phyloP scores from a whole-genome alignment of 495 filamentous ascomycete species.

The Neurospora tetraspora region DNA sequence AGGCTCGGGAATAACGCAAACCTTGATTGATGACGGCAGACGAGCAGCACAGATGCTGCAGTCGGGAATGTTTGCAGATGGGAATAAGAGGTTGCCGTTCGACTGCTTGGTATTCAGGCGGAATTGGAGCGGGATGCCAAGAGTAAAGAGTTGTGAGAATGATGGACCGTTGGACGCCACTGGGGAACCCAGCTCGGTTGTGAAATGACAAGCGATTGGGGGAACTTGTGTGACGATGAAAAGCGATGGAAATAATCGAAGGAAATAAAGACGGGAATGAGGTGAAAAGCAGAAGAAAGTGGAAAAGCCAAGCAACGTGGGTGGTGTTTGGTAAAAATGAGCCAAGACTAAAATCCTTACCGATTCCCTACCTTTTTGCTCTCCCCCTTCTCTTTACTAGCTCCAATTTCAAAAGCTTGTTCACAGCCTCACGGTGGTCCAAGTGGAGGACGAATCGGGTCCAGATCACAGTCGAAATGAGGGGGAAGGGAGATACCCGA shows the following conservation, averaged over 20 bases:
- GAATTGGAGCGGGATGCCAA: background rate
- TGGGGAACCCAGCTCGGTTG: background rate
- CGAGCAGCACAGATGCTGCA: background rate
- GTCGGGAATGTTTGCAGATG: background rate
- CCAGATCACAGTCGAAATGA: background rate
- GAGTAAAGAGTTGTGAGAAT: background rate
- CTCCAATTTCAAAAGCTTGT: background rate
- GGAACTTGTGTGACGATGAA: background rate
- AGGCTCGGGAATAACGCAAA: background rate
- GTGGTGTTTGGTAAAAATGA: no score
- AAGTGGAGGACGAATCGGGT: background rate
- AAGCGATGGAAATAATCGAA: background rate
- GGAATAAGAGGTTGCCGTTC: background rate
- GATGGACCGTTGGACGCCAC: background rate
- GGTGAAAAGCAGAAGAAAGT: background rate
- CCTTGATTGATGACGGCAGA: background rate
- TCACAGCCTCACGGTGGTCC: background rate
- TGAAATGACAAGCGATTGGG: background rate
- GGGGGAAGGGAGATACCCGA: background rate
- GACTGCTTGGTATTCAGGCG: background rate
- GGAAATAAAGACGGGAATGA: constrained; percentile 5
- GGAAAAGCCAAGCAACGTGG: background rate
- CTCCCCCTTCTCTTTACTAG: background rate
- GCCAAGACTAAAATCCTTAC: background rate
- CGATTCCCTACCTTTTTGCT: background rate